These are phyloP conservation scores for Cryptococcus hybrid DNA, from an alignment of 1,284 basidiomycete species.

Conservation along the genomic window DNA sequence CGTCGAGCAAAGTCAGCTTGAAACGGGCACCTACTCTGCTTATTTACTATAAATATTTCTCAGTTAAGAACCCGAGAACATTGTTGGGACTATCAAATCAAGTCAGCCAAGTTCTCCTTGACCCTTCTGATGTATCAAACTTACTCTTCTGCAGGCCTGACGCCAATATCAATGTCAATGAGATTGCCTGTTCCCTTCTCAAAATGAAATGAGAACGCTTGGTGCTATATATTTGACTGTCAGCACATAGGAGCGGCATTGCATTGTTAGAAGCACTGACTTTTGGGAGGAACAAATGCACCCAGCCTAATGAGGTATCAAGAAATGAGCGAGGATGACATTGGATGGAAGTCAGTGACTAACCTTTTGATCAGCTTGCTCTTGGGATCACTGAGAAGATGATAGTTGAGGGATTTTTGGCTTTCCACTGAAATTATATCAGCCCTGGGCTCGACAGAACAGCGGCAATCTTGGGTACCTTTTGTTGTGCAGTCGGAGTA, in stretches of 20 bases:
- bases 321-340: neutral
- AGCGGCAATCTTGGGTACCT: slow-evolving; percentile 54
- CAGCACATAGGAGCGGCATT: neutral
- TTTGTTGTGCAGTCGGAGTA: slow-evolving; percentile 70
- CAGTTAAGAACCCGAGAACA: slow-evolving; percentile 10
- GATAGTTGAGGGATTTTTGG: slow-evolving; percentile 73
- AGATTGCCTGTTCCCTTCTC: slow-evolving; percentile 77
- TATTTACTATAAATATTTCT: neutral
- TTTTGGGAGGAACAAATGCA: slow-evolving; percentile 68
- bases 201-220: slow-evolving; percentile 86
- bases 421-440: slow-evolving; percentile 39
- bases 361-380: slow-evolving; percentile 67
- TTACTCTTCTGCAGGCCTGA: slow-evolving; percentile 69
- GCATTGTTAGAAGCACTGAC: slow-evolving; percentile 22
- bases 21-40: too few species aligned
- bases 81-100: slow-evolving; percentile 8
- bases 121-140: slow-evolving; percentile 8
- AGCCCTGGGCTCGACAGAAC: neutral
- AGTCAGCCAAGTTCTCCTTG: neutral
- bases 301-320: slow-evolving; percentile 56
- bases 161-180: slow-evolving; percentile 74
- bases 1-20: too few species aligned
- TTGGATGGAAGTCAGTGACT: slow-evolving; percentile 2
- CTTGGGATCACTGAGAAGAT: slow-evolving; percentile 82
- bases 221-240: slow-evolving; percentile 53